A percentile compares a stretch with the other conserved stretches of the same genome.
Conservation (phyloP, 1,139 yeast genomes). For the Taphrina communis region DNA sequence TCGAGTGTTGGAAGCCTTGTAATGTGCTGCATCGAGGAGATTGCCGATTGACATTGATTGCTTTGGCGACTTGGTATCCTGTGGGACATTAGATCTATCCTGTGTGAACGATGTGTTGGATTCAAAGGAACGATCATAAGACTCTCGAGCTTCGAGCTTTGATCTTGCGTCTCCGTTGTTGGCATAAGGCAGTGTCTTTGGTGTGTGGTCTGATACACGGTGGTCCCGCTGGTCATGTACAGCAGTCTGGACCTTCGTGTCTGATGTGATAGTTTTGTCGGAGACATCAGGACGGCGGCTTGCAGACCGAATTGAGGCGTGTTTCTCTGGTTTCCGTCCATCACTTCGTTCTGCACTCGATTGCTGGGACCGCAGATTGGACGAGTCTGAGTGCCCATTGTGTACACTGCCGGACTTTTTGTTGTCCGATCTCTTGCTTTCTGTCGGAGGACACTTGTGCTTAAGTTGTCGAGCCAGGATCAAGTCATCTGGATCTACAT, state of each 20-base stretch:
- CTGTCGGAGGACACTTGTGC: not conserved
- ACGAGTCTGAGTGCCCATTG: not conserved
- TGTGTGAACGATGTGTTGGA: not conserved
- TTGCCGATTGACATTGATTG: conserved; percentile 12
- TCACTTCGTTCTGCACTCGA: not conserved
- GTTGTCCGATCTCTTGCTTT: not conserved
- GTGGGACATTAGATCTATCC: not conserved
- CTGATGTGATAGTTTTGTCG: not conserved
- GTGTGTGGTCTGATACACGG: not conserved
- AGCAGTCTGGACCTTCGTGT: not conserved
- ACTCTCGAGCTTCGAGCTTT: not conserved
- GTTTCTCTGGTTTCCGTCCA: not conserved
- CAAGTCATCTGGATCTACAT: conserved; percentile 17
- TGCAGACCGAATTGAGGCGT: not conserved
- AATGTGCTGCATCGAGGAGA: conserved; percentile 1
- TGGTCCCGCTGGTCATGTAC: not conserved
- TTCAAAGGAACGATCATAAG: not conserved
- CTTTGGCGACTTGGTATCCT: not conserved
- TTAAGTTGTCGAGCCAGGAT: not conserved
- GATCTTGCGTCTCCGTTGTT: not conserved
- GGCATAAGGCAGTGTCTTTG: not conserved
- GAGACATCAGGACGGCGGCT: not conserved
- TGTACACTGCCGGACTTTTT: not conserved
- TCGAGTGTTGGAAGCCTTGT: not conserved
- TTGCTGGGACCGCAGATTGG: not conserved